Conservation (phyloP, 768 basidiomycete species). For the Cystobasidiopsis lactophilus region DNA sequence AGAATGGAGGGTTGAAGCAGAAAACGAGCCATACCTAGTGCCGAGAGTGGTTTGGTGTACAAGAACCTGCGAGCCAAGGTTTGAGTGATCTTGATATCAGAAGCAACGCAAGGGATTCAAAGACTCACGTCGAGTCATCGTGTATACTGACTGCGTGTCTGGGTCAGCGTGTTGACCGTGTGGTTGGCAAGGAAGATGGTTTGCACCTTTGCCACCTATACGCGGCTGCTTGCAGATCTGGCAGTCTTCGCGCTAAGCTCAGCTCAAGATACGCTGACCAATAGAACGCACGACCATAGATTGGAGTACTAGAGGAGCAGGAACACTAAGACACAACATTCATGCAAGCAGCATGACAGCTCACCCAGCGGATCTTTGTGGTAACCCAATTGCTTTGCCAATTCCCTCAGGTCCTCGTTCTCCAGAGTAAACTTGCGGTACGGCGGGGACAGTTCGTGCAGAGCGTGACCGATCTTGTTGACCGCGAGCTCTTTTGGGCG, state of each 20-base stretch:
- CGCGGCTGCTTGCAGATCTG: slow-evolving; percentile 82
- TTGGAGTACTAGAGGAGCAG: slow-evolving; percentile 1
- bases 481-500: slow-evolving; percentile 41
- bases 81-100: not conserved
- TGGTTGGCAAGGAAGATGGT: no score
- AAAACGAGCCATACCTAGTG: no score
- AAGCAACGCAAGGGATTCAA: not conserved
- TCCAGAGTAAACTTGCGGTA: slow-evolving; percentile 62
- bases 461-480: slow-evolving; percentile 61
- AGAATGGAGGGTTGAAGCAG: no score
- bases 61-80: slow-evolving; percentile 28
- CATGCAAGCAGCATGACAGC: no score
- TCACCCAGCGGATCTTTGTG: slow-evolving; percentile 50
- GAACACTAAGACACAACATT: slow-evolving; percentile 30
- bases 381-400: slow-evolving; percentile 58
- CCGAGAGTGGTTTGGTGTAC: slow-evolving; percentile 79
- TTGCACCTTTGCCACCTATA: no score
- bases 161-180: no score
- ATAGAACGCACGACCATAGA: slow-evolving; percentile 59
- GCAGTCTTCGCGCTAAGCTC: no score
- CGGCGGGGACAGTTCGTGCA: slow-evolving; percentile 64
- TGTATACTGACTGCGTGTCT: slow-evolving; percentile 81
- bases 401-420: slow-evolving; percentile 42
- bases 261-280: no score
- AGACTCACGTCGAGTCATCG: slow-evolving; percentile 46